A percentile compares a stretch with the other conserved stretches of the same genome.
Evolutionary conservation across 2,329 filamentous ascomycete genomes (phyloP).

Genomic region (Ceratocystis harringtonii): DNA sequence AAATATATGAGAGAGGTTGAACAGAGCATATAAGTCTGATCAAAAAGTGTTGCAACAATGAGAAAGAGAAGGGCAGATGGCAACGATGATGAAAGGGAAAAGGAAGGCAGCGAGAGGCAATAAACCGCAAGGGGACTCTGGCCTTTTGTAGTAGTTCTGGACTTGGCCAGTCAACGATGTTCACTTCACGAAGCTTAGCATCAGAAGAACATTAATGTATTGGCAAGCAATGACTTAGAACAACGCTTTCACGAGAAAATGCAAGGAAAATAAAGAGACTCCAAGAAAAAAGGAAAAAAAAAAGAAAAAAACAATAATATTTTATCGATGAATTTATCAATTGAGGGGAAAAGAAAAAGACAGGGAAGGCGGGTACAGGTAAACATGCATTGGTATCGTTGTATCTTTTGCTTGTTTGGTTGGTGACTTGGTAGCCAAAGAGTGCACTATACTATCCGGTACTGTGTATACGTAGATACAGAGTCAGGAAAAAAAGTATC

Average conservation of each 20-base stretch:
- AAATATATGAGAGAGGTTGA: background rate
- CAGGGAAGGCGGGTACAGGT: background rate
- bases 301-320: background rate
- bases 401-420: background rate
- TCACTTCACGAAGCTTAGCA: constrained; percentile 5
- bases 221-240: background rate
- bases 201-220: background rate
- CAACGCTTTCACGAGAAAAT: background rate
- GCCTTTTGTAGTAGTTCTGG: constrained; percentile 9
- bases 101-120: background rate
- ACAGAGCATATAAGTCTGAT: background rate
- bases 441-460: background rate
- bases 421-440: background rate
- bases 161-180: background rate
- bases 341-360: background rate
- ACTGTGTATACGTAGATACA: background rate
- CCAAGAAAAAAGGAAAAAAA: background rate
- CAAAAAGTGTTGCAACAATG: background rate
- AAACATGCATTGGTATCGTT: background rate
- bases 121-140: constrained; percentile 3
- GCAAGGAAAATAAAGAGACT: background rate
- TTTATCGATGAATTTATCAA: background rate
- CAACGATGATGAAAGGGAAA: constrained; percentile 1
- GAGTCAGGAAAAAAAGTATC: background rate
- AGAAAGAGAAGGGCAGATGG: background rate